phyloP scores from a whole-genome alignment of 2,329 filamentous ascomycete species.

The Eutypella sp. region DNA sequence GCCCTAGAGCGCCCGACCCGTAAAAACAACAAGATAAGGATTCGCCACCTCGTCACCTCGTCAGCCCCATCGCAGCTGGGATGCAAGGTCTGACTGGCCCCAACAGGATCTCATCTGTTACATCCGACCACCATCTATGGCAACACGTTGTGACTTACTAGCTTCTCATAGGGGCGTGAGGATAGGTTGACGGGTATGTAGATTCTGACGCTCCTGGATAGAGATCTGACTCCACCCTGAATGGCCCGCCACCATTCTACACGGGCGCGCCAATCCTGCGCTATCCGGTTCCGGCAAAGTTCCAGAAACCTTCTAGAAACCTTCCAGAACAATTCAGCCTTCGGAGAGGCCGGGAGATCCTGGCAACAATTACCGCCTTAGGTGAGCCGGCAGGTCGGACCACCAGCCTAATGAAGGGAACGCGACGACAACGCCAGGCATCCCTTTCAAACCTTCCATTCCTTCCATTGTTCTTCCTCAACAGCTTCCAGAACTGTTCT shows the following conservation, averaged over 20 bases:
- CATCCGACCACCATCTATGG: neutral
- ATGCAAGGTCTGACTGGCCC: no score
- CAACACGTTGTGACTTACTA: no score
- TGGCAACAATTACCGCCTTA: neutral
- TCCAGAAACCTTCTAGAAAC: conserved; percentile 17
- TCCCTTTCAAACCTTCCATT: neutral
- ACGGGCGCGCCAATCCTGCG: neutral
- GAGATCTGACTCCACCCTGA: neutral
- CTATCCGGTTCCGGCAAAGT: conserved; percentile 2
- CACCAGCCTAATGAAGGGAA: neutral
- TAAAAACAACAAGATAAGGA: no score
- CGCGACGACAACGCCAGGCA: neutral
- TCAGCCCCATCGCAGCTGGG: no score
- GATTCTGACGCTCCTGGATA: no score
- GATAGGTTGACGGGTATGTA: no score
- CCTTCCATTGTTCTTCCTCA: neutral
- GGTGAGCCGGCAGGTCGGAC: neutral
- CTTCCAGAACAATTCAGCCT: conserved; percentile 22
- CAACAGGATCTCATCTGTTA: neutral
- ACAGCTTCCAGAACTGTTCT: neutral
- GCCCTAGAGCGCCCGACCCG: no score
- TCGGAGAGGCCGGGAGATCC: neutral
- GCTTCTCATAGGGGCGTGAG: no score
- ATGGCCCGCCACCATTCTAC: no score
- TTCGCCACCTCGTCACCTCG: no score